Conservation (phyloP, 352 stramenopile species). For the Globisporangium uncinulatum region DNA sequence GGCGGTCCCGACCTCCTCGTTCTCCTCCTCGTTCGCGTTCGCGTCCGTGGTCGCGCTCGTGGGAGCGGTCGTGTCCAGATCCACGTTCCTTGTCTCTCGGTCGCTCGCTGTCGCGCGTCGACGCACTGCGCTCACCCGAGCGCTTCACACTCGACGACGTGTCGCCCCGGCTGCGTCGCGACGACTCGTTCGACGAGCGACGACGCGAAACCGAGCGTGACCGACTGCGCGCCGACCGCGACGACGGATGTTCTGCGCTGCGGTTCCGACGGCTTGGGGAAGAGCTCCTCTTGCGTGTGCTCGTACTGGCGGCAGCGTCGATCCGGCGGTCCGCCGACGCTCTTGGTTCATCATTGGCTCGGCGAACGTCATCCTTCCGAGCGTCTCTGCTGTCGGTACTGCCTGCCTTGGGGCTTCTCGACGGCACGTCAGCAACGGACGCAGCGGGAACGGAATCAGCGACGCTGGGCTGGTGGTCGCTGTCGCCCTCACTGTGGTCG, state of each 20-base stretch:
- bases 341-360: neutral
- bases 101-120: conserved; percentile 11
- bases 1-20: conserved; percentile 15
- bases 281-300: conserved; percentile 4
- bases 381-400: neutral
- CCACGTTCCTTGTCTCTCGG: conserved; percentile 18
- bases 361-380: conserved; percentile 1
- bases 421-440: neutral
- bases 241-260: conserved; percentile 13
- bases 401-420: conserved; percentile 1
- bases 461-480: conserved; percentile 10
- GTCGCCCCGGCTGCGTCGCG: conserved; percentile 20
- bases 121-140: conserved; percentile 8
- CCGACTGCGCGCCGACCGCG: conserved; percentile 10
- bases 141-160: conserved; percentile 14
- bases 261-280: conserved; percentile 8
- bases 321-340: neutral
- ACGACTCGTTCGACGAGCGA: conserved; percentile 28
- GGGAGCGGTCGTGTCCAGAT: conserved; percentile 21
- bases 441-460: neutral
- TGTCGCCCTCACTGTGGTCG: conserved; percentile 37
- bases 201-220: conserved; percentile 37
- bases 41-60: conserved; percentile 10
- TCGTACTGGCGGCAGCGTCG: neutral
- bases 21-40: conserved; percentile 6